Percentiles rank a stretch among this genome's conserved stretches.
phyloP scores from a whole-genome alignment of 169 alveolate species.

The Cystoisospora suis region DNA sequence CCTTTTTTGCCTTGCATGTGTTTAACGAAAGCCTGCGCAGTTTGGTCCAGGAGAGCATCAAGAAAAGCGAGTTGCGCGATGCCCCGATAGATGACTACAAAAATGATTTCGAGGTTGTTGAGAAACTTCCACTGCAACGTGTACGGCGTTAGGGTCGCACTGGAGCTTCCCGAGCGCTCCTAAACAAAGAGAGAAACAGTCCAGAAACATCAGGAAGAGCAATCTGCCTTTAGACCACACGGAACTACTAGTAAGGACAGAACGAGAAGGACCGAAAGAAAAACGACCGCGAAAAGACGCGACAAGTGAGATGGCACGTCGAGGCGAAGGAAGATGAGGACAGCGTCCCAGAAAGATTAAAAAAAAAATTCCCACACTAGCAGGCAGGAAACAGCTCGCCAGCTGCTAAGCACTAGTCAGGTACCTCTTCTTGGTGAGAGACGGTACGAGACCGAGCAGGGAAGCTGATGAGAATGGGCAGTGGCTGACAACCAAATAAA shows the following conservation, averaged over 20 bases:
- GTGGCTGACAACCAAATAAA: neutral
- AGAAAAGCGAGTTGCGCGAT: slow-evolving; percentile 62
- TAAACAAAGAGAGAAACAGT: neutral
- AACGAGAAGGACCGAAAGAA: neutral
- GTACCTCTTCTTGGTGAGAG: no score
- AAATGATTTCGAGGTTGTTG: slow-evolving; percentile 63
- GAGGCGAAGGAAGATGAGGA: neutral
- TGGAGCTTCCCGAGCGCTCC: slow-evolving; percentile 69
- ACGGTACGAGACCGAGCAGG: neutral
- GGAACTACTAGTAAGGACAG: neutral
- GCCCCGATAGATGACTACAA: slow-evolving; percentile 73
- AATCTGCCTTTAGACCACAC: neutral
- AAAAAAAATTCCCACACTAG: no score
- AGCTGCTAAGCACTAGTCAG: no score
- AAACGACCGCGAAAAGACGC: neutral
- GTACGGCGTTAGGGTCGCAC: slow-evolving; percentile 56
- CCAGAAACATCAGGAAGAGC: neutral
- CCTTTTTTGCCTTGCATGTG: slow-evolving; percentile 12
- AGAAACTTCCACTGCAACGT: slow-evolving; percentile 66
- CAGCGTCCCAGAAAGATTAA: no score
- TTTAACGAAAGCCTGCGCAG: slow-evolving; percentile 34
- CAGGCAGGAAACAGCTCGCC: no score
- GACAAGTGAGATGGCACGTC: neutral
- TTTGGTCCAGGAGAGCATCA: slow-evolving; percentile 55
- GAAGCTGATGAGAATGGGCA: neutral